Conservation (phyloP, 169 alveolate species). For the Babesia caballi region DNA sequence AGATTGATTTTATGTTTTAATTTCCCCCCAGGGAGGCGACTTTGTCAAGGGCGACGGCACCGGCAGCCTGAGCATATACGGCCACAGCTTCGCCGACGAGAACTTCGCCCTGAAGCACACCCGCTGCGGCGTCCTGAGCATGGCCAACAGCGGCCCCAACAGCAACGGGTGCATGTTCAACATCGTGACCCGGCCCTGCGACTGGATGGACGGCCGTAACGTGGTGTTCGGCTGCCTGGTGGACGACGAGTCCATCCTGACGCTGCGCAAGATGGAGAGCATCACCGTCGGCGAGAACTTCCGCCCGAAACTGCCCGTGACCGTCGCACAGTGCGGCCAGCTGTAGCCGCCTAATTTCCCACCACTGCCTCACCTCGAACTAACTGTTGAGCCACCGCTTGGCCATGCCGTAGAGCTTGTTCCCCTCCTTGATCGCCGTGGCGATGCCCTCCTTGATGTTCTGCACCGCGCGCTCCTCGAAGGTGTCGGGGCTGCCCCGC, state of each 20-base stretch:
- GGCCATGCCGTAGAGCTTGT: conserved; percentile 71
- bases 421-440: conserved; percentile 69
- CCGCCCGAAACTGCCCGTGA: conserved; percentile 72
- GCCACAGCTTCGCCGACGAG: conserved; percentile 91
- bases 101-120: conserved; percentile 87
- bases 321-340: conserved; percentile 74
- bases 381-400: conserved; percentile 72
- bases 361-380: background rate
- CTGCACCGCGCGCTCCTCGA: conserved; percentile 73
- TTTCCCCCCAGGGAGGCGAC: conserved; percentile 90
- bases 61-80: conserved; percentile 93
- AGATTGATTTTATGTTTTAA: background rate
- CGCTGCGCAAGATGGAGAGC: conserved; percentile 80
- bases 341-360: conserved; percentile 20
- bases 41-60: conserved; percentile 92
- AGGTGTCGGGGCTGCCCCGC: conserved; percentile 56
- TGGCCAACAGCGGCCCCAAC: conserved; percentile 93
- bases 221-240: conserved; percentile 91
- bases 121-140: conserved; percentile 84
- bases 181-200: conserved; percentile 91
- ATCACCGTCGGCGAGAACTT: conserved; percentile 79
- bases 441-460: conserved; percentile 76
- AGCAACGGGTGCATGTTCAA: conserved; percentile 95
- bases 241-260: conserved; percentile 79
- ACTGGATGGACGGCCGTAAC: conserved; percentile 95